These are phyloP conservation scores for Saprolegnia parasitica DNA, from an alignment of 352 stramenopile genomes.

Conservation along the genomic window DNA sequence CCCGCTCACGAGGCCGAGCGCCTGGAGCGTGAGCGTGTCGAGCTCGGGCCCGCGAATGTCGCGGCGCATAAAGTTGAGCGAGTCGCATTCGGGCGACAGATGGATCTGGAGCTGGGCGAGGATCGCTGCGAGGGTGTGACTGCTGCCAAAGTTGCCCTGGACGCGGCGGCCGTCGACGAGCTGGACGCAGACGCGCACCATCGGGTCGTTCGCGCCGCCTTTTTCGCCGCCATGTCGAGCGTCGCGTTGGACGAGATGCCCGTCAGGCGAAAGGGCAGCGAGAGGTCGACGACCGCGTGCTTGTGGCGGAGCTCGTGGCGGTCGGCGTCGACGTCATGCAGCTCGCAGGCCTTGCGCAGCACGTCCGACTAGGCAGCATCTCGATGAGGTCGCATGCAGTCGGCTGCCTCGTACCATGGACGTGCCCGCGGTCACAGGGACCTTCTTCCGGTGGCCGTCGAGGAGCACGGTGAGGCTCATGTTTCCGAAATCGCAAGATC, in stretches of 20 bases:
- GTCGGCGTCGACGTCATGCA: conserved; percentile 46
- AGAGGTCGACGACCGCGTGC: conserved; percentile 58
- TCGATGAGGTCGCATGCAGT: background rate
- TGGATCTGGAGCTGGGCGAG: conserved; percentile 53
- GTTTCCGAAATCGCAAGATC: conserved; percentile 1
- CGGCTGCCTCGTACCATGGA: conserved; percentile 50
- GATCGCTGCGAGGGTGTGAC: conserved; percentile 54
- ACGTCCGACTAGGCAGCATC: conserved; percentile 61
- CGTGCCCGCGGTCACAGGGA: conserved; percentile 64
- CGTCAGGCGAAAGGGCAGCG: conserved; percentile 78
- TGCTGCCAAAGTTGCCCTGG: conserved; percentile 53
- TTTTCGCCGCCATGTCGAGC: conserved; percentile 54
- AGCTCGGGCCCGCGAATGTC: conserved; percentile 58
- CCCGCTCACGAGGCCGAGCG: conserved; percentile 64
- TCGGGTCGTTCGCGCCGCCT: conserved; percentile 5
- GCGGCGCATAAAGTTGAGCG: conserved; percentile 69
- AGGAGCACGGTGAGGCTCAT: conserved; percentile 80
- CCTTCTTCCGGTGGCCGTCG: conserved; percentile 62
- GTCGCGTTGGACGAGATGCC: conserved; percentile 80
- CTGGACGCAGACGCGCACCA: conserved; percentile 77
- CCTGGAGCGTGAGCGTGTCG: conserved; percentile 52
- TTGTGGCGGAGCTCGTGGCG: conserved; percentile 68
- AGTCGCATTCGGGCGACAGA: conserved; percentile 35
- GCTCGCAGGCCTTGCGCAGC: conserved; percentile 47
- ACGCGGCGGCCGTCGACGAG: conserved; percentile 68